Conservation (phyloP, 176 grass and related monocot species). For the Canna indica region DNA sequence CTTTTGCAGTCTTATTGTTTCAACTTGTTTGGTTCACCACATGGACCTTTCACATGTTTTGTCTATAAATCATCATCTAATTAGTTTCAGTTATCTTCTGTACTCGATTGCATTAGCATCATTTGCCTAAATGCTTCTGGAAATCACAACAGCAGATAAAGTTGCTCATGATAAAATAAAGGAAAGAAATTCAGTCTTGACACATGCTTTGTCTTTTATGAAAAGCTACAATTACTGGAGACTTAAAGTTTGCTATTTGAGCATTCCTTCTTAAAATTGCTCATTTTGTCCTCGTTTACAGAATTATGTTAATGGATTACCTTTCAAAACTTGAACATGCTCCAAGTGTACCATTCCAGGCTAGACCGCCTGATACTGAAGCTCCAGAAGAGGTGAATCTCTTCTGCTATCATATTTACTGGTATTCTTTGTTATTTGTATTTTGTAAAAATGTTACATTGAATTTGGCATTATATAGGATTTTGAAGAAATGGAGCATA, state of each 20-base stretch:
- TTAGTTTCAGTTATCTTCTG: neutral
- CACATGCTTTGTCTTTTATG: neutral
- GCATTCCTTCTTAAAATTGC: neutral
- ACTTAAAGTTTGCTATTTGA: neutral
- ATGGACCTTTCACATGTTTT: neutral
- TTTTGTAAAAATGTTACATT: neutral
- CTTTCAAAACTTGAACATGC: slow-evolving; percentile 20
- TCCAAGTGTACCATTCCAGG: slow-evolving; percentile 16
- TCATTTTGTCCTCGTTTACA: neutral
- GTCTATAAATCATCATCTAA: neutral
- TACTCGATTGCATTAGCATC: neutral
- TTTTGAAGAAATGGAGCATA: slow-evolving; percentile 7
- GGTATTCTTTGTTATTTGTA: neutral
- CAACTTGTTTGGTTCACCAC: neutral
- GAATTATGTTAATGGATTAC: slow-evolving; percentile 16
- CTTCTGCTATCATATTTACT: slow-evolving; percentile 1
- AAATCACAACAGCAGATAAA: neutral
- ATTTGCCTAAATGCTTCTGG: neutral
- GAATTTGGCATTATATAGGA: slow-evolving; percentile 5
- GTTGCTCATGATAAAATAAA: neutral
- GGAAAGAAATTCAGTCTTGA: neutral
- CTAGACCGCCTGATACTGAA: slow-evolving; percentile 13
- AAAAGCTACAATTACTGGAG: neutral
- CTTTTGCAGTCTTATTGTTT: neutral
- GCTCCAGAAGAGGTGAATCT: slow-evolving; percentile 6